A percentile compares a stretch with the other conserved stretches of the same genome.
phyloP scores from a whole-genome alignment of 2,329 filamentous ascomycete genomes.

The Colletotrichum aenigma region DNA sequence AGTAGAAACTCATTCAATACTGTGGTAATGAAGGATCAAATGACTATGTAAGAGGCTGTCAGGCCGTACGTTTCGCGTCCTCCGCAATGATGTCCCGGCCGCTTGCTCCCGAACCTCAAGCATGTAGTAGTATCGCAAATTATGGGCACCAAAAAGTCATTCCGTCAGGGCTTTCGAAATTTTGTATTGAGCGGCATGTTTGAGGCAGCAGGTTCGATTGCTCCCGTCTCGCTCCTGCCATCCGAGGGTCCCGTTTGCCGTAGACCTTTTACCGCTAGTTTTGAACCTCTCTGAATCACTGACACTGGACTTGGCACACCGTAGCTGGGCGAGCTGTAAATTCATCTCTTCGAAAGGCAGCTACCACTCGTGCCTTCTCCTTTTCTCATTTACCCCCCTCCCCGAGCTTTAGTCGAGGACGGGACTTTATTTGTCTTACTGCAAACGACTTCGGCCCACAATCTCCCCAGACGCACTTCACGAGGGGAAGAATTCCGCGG shows the following conservation, averaged over 20 bases:
- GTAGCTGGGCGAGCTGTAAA: background rate
- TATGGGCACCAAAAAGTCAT: rapidly evolving
- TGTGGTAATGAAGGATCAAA: too few relatives aligned
- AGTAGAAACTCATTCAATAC: too few relatives aligned
- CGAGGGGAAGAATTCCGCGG: background rate
- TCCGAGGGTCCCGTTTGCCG: background rate
- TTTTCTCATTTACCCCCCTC: too few relatives aligned
- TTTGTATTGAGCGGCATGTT: rapidly evolving
- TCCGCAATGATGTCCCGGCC: too few relatives aligned
- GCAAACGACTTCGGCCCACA: background rate
- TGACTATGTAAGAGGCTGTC: too few relatives aligned
- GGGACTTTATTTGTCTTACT: background rate
- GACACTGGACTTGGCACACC: background rate
- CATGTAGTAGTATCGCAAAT: too few relatives aligned
- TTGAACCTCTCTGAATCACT: background rate
- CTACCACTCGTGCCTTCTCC: background rate
- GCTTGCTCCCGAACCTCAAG: too few relatives aligned
- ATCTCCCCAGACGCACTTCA: background rate
- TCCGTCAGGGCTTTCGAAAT: rapidly evolving
- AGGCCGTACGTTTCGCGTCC: too few relatives aligned
- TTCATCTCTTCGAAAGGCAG: background rate
- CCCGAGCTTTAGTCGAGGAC: background rate
- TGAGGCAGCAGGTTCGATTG: background rate
- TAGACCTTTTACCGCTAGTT: background rate
- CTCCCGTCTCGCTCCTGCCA: background rate